phyloP scores from a whole-genome alignment of 306 rosid genomes.

The Cucurbita pepo region DNA sequence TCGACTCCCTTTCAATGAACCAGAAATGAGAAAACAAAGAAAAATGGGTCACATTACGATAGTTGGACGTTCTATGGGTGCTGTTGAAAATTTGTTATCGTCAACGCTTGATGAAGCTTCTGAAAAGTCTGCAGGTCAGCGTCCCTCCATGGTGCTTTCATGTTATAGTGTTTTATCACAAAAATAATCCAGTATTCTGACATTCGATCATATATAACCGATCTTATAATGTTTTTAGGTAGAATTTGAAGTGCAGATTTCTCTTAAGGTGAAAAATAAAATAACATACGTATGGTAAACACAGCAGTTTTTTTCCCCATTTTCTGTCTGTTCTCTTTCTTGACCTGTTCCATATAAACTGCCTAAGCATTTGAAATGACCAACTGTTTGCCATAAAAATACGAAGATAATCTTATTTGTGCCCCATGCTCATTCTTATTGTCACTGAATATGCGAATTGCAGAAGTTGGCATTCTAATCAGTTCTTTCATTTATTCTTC shows the following conservation, averaged over 20 bases:
- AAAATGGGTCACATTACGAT: constrained; percentile 94
- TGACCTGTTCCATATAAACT: background rate
- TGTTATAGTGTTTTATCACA: background rate
- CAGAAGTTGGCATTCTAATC: background rate
- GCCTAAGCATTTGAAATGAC: background rate
- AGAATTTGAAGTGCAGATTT: background rate
- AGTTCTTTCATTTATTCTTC: background rate
- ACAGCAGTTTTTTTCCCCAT: background rate
- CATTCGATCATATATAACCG: background rate
- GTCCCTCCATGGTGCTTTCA: background rate
- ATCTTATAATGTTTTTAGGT: background rate
- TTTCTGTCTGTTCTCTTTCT: background rate
- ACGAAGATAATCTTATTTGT: background rate
- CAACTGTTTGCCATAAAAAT: background rate
- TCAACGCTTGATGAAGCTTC: constrained; percentile 20
- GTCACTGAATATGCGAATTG: background rate
- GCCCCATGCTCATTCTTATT: background rate
- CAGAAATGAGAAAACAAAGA: constrained; percentile 83
- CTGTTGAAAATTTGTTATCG: constrained; percentile 37
- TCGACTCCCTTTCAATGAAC: constrained; percentile 3
- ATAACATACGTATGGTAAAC: background rate
- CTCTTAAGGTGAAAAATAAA: background rate
- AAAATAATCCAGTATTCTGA: background rate
- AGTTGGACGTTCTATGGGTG: constrained; percentile 46
- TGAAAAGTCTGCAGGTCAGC: constrained; percentile 31